Evolutionary conservation across 2,329 filamentous ascomycete species (phyloP).

Genomic region (Cladosporium colombiae): DNA sequence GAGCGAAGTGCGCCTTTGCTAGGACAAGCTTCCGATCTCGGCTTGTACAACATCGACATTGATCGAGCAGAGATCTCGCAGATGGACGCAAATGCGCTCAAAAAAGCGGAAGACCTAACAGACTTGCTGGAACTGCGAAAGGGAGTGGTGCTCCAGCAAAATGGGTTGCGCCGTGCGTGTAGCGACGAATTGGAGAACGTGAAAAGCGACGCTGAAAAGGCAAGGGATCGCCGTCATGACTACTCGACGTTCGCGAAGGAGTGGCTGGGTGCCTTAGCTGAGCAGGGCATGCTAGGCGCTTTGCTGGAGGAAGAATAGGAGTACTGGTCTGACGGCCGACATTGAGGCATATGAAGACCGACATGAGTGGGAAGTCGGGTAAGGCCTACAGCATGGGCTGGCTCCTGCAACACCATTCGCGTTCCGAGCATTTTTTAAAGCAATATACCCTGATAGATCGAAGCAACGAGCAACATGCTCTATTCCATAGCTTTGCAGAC

Average conservation of each 20-base stretch:
- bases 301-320: conserved; percentile 23
- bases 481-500: neutral
- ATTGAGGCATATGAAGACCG: neutral
- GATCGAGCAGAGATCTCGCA: conserved; percentile 35
- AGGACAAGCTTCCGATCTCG: conserved; percentile 21
- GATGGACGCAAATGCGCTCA: conserved; percentile 31
- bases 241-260: conserved; percentile 62
- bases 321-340: neutral
- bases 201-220: conserved; percentile 54
- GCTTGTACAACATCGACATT: conserved; percentile 37
- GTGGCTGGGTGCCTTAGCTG: conserved; percentile 70
- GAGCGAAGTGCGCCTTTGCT: neutral
- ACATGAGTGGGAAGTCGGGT: neutral
- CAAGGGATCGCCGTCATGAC: conserved; percentile 62
- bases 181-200: conserved; percentile 50
- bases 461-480: neutral
- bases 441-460: conserved; percentile 10
- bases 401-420: neutral
- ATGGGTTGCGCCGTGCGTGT: conserved; percentile 48
- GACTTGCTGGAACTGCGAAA: conserved; percentile 42
- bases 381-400: neutral
- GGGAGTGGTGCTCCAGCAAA: conserved; percentile 46
- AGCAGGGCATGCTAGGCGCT: conserved; percentile 60
- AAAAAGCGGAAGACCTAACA: conserved; percentile 26
- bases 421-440: neutral